These are phyloP conservation scores for Phytophthora agathidicida DNA, from an alignment of 352 stramenopile species.

Conservation along the genomic window DNA sequence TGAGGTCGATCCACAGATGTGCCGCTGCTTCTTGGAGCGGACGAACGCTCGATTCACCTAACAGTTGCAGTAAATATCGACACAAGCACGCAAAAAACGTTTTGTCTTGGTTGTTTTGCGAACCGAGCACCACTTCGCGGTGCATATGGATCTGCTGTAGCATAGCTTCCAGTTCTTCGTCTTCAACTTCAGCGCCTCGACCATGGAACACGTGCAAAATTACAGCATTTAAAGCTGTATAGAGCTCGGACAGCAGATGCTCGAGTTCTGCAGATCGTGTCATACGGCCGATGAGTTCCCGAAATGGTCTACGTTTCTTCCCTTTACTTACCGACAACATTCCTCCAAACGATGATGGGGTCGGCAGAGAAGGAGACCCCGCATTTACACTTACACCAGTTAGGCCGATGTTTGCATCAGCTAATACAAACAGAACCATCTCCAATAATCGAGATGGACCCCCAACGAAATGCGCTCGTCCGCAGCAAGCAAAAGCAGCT, in stretches of 20 bases:
- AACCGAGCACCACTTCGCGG: conserved; percentile 61
- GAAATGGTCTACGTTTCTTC: conserved; percentile 55
- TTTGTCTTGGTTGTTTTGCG: conserved; percentile 60
- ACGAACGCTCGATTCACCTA: conserved; percentile 37
- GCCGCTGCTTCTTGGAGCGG: conserved; percentile 55
- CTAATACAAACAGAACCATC: conserved; percentile 65
- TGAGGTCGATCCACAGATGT: conserved; percentile 73
- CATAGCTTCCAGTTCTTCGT: conserved; percentile 56
- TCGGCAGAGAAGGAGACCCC: conserved; percentile 17
- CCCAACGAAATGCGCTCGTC: conserved; percentile 55
- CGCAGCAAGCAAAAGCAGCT: conserved; percentile 50
- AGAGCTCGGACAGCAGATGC: conserved; percentile 54
- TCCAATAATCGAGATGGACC: conserved; percentile 60
- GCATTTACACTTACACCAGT: conserved; percentile 15
- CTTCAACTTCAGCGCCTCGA: conserved; percentile 52
- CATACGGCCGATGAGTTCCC: conserved; percentile 58
- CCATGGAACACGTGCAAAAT: conserved; percentile 70
- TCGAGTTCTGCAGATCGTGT: conserved; percentile 64
- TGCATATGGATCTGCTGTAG: conserved; percentile 65
- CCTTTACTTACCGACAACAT: conserved; percentile 61
- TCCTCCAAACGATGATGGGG: conserved; percentile 46
- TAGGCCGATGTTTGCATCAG: conserved; percentile 48
- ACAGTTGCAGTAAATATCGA: conserved; percentile 61
- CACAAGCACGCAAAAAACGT: conserved; percentile 72
- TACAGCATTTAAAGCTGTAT: conserved; percentile 56